These are phyloP conservation scores for Phaseolus coccineus DNA, from an alignment of 331 rosid species.

Conservation along the genomic window DNA sequence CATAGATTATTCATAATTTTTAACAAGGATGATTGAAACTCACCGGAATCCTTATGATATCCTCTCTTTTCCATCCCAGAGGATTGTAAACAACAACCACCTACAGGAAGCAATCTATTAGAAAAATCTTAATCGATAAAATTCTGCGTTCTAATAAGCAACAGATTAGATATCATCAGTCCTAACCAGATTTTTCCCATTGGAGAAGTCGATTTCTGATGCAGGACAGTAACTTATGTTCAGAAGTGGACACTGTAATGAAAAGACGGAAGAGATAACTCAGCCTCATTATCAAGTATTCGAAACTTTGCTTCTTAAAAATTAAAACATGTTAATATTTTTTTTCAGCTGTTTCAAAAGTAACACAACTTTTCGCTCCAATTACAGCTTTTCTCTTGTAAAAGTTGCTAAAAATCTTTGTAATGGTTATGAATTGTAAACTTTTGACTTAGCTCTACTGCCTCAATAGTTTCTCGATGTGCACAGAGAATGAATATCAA, in stretches of 20 bases:
- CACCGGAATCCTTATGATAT: conserved; percentile 76
- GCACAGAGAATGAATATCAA: not conserved
- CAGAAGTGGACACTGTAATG: conserved; percentile 84
- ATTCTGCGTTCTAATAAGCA: conserved; percentile 12
- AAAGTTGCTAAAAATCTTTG: not conserved
- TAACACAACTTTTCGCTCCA: conserved; percentile 1
- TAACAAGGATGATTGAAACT: conserved; percentile 45
- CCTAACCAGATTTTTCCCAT: conserved; percentile 81
- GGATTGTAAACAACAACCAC: conserved; percentile 72
- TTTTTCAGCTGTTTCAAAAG: not conserved
- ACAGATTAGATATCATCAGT: conserved; percentile 28
- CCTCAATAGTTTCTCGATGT: not conserved
- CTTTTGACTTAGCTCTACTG: not conserved
- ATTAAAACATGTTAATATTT: not conserved
- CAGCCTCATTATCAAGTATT: conserved; percentile 33
- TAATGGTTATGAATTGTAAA: conserved; percentile 5
- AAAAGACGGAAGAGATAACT: conserved; percentile 35
- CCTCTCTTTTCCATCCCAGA: conserved; percentile 77
- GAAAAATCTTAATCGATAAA: not conserved
- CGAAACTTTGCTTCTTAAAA: conserved; percentile 22
- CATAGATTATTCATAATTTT: conserved; percentile 10
- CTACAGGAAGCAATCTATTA: conserved; percentile 45
- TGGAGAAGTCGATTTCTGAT: conserved; percentile 77
- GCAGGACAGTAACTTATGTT: conserved; percentile 93
- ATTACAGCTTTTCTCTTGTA: not conserved